phyloP scores from a whole-genome alignment of 2,329 filamentous ascomycete species.

The Drechslerella dactyloides region DNA sequence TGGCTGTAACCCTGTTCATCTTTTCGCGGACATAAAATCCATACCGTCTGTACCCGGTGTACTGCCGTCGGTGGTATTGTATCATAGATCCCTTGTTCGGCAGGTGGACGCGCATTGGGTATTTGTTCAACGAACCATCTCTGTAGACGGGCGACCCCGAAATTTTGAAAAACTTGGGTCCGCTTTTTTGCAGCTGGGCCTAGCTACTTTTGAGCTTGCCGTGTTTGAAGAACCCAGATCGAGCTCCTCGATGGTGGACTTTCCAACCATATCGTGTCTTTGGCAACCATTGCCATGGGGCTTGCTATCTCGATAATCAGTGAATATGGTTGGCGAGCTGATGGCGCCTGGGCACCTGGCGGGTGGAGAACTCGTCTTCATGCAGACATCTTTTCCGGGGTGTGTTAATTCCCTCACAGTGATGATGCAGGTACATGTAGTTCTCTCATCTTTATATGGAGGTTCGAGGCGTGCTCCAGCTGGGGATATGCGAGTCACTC shows the following conservation, averaged over 20 bases:
- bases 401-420: slow-evolving; percentile 45
- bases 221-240: slow-evolving; percentile 10
- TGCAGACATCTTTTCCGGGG: slow-evolving; percentile 31
- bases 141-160: slow-evolving; percentile 24
- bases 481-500: slow-evolving; percentile 11
- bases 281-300: background rate
- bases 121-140: background rate
- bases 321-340: slow-evolving; percentile 8
- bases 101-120: slow-evolving; percentile 1
- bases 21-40: background rate
- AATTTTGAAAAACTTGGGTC: slow-evolving; percentile 24
- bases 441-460: slow-evolving; percentile 1
- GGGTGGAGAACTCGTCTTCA: slow-evolving; percentile 30
- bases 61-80: background rate
- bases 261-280: slow-evolving; percentile 10
- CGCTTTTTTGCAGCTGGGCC: slow-evolving; percentile 1
- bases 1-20: background rate
- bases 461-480: slow-evolving; percentile 18
- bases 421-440: slow-evolving; percentile 48
- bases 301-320: slow-evolving; percentile 45
- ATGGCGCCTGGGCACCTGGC: slow-evolving; percentile 29
- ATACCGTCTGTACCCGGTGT: background rate
- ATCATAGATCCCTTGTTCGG: no score
- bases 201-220: slow-evolving; percentile 27
- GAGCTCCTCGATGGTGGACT: slow-evolving; percentile 32